phyloP scores from a whole-genome alignment of 169 alveolate species.

The Plasmodium relictum region DNA sequence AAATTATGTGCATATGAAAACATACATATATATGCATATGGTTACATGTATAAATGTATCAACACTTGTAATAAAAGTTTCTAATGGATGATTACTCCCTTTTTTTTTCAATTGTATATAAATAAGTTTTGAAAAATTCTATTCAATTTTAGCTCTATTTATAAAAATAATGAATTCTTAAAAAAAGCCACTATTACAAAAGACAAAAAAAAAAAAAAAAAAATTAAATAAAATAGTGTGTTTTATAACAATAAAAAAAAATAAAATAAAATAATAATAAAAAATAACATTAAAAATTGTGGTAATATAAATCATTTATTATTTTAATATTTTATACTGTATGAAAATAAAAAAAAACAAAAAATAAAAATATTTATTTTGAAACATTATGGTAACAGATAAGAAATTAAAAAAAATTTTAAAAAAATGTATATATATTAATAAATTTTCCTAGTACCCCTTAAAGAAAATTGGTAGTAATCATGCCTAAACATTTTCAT shows the following conservation, averaged over 20 bases:
- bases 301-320: too few relatives aligned
- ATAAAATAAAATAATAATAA: background rate
- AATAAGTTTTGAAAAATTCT: slow-evolving; percentile 29
- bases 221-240: slow-evolving; percentile 16
- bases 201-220: background rate
- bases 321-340: too few relatives aligned
- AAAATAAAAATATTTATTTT: background rate
- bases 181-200: background rate
- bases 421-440: background rate
- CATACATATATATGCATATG: too few relatives aligned
- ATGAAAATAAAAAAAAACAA: background rate
- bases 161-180: slow-evolving; percentile 3
- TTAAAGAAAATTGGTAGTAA: background rate
- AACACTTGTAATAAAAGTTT: too few relatives aligned
- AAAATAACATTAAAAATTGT: background rate
- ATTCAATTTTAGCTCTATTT: slow-evolving; percentile 4
- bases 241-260: background rate
- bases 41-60: too few relatives aligned
- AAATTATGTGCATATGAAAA: background rate
- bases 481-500: background rate
- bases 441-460: background rate
- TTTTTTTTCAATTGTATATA: slow-evolving; percentile 13
- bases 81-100: background rate
- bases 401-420: background rate
- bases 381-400: background rate